Conservation (phyloP, 768 basidiomycete genomes). For the Boletus subparvulus region DNA sequence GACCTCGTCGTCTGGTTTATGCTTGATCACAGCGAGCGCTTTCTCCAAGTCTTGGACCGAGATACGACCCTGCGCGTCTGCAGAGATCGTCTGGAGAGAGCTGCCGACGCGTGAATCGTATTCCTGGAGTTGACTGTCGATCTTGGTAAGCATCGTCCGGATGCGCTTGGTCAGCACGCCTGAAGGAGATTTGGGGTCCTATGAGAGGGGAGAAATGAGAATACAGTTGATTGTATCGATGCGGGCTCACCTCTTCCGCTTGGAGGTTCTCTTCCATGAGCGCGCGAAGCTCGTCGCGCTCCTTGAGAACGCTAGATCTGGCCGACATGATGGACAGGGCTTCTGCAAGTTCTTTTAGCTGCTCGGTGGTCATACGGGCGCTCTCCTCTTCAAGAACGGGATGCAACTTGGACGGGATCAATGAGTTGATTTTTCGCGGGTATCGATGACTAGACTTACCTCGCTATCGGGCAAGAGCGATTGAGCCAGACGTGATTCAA, state of each 20-base stretch:
- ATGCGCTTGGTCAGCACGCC: constrained; percentile 94
- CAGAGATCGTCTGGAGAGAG: constrained; percentile 82
- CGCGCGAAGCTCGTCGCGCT: constrained; percentile 84
- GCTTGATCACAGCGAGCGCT: constrained; percentile 90
- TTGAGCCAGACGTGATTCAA: constrained; percentile 76
- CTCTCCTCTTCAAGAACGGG: constrained; percentile 62
- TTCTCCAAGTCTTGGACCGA: constrained; percentile 86
- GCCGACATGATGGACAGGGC: constrained; percentile 89
- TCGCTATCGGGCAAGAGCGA: constrained; percentile 87
- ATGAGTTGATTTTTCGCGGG: background rate
- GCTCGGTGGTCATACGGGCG: constrained; percentile 97
- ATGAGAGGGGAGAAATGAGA: background rate
- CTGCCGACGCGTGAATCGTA: constrained; percentile 88
- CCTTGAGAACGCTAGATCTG: constrained; percentile 92
- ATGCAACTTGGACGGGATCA: constrained; percentile 45
- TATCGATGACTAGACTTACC: constrained; percentile 40
- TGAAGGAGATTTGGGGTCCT: constrained; percentile 79
- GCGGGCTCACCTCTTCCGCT: constrained; percentile 69
- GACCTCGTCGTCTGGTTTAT: constrained; percentile 86
- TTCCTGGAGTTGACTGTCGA: constrained; percentile 87
- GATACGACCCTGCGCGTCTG: constrained; percentile 85
- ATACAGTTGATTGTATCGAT: background rate
- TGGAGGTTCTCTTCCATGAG: constrained; percentile 94
- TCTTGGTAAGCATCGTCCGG: constrained; percentile 91
- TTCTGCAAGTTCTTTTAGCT: constrained; percentile 90